Evolutionary conservation across 2,329 filamentous ascomycete species (phyloP), one percentile per base, ranked within the genome.

Genomic region (Trichoderma endophyticum): DNA sequence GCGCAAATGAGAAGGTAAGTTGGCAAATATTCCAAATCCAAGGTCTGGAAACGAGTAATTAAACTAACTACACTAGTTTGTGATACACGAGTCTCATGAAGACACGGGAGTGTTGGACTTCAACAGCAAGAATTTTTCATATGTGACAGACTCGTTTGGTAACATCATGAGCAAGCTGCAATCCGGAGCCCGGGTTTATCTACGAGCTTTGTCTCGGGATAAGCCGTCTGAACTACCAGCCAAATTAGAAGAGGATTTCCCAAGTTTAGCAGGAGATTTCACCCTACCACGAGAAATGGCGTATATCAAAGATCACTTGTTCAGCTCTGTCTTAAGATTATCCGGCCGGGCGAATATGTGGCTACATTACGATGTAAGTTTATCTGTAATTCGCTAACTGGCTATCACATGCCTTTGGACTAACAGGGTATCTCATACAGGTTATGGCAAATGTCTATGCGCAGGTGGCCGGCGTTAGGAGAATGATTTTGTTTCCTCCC

Each of bases 391-490:
- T 30, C 2, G 24, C 3, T 39, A 4, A 15, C 32, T 43, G 5
- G 51, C 18, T 15, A 39, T 32, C 26, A 9, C 43, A 18, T 24
- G 36, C 62, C 24, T 34, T 66, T 18, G 67, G 39, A 71, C 54
- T 75, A 70, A 62, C 60, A 9, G 34, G 61, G 24, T 30, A 39
- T n/a, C 63, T 51, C n/a, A 9, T 43, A 63, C 71, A 92, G 88
- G 93, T 96, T 18, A 94, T 97, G 87, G 93, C 93, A 64, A 97
- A 97, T 77, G 85, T 97, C 4, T 91, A 96, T 73, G 94, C 91
- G 77, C 94, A 97, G 78, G 86, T 97, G 66, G 82, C 84, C 48
- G 94, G 94, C 5, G 86, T 87, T 1, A 97, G 96, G 78, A 87
- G 88, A 32, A 85, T 97, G 72, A 81, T 93, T 5, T 85, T 97